Conservation (phyloP, 495 filamentous ascomycete genomes). For the Neurospora tetrasperma region DNA sequence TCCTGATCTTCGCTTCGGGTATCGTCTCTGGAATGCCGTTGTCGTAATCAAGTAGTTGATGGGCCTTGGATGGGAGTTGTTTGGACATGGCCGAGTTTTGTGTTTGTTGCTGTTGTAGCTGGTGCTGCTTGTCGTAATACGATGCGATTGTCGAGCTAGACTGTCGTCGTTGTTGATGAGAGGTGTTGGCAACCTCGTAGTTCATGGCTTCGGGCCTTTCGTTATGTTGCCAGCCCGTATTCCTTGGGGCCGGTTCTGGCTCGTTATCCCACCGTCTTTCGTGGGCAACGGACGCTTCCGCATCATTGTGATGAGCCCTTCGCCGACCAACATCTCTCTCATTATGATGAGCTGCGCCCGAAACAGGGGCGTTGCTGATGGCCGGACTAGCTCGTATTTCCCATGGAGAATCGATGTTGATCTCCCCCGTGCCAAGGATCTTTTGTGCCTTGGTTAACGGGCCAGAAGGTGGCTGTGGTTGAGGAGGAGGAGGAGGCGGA, state of each 20-base stretch:
- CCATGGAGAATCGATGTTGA: conserved; percentile 27
- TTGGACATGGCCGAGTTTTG: conserved; percentile 45
- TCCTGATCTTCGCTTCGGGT: conserved; percentile 14
- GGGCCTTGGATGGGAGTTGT: conserved; percentile 35
- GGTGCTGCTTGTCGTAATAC: conserved; percentile 41
- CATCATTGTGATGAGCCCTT: conserved; percentile 4
- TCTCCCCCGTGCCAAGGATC: conserved; percentile 30
- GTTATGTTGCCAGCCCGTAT: conserved; percentile 24
- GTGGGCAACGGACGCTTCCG: conserved; percentile 10
- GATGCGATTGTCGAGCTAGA: conserved; percentile 43
- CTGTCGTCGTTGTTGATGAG: conserved; percentile 31
- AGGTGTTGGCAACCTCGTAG: conserved; percentile 25
- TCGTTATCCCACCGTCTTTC: conserved; percentile 34
- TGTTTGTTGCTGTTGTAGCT: conserved; percentile 45
- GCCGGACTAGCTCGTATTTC: conserved; percentile 36
- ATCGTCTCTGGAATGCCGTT: conserved; percentile 10
- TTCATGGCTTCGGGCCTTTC: conserved; percentile 10
- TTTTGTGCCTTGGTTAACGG: conserved; percentile 36
- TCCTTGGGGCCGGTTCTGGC: conserved; percentile 20
- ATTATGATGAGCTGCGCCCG: conserved; percentile 29
- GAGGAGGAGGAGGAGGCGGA: conserved; percentile 6
- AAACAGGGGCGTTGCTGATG: conserved; percentile 37
- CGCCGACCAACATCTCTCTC: conserved; percentile 12
- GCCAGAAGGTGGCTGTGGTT: background rate
- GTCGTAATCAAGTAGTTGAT: conserved; percentile 34